Conservation (phyloP, 2,329 filamentous ascomycete species). For the Mycosphaerella sp. region DNA sequence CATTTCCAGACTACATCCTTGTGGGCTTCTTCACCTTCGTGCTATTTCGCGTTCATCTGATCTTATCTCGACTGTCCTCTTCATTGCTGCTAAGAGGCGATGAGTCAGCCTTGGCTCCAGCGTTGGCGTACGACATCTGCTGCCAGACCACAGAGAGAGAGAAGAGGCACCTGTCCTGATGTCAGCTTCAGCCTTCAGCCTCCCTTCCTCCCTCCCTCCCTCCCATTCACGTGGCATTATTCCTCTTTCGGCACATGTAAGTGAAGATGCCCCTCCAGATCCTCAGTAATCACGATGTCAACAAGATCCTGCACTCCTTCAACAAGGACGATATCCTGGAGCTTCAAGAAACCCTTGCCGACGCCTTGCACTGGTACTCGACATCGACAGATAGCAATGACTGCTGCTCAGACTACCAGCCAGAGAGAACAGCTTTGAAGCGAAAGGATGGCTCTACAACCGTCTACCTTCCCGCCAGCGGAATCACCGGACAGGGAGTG, state of each 20-base stretch:
- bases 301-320: constrained; percentile 50
- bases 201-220: neutral
- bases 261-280: constrained; percentile 54
- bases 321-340: constrained; percentile 51
- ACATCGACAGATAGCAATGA: constrained; percentile 53
- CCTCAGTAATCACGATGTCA: constrained; percentile 52
- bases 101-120: no score
- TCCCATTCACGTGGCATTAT: no score
- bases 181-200: neutral
- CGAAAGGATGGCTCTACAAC: constrained; percentile 57
- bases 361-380: constrained; percentile 60
- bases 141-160: no score
- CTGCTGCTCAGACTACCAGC: constrained; percentile 56
- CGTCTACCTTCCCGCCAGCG: constrained; percentile 62
- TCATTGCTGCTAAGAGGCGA: no score
- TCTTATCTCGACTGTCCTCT: no score
- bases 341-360: constrained; percentile 53
- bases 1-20: no score
- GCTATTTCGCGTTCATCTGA: no score
- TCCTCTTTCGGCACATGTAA: no score
- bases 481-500: constrained; percentile 54
- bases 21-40: no score
- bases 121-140: no score
- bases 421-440: constrained; percentile 54
- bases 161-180: no score